Conservation (phyloP, 768 basidiomycete species). For the Gelatoporia subvermispora region DNA sequence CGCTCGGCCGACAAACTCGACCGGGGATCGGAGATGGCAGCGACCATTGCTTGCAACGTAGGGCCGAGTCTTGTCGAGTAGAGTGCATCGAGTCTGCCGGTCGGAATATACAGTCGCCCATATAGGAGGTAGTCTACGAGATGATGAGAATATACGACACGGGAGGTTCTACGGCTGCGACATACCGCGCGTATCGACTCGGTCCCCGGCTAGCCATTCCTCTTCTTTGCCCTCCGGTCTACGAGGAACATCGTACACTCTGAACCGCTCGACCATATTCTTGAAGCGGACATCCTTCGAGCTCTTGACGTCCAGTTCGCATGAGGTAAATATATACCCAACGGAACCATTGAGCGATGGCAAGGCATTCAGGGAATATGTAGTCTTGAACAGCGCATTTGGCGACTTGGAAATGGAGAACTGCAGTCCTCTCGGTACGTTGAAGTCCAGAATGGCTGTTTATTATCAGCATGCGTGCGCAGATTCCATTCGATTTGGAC, state of each 20-base stretch:
- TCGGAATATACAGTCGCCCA: constrained; percentile 87
- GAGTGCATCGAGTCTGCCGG: constrained; percentile 82
- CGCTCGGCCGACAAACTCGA: constrained; percentile 40
- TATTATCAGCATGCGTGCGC: constrained; percentile 3
- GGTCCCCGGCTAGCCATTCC: constrained; percentile 76
- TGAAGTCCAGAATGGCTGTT: constrained; percentile 87
- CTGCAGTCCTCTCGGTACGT: constrained; percentile 75
- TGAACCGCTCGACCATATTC: constrained; percentile 86
- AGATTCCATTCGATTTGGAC: background rate
- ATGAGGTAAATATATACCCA: constrained; percentile 91
- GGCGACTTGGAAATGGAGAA: constrained; percentile 85
- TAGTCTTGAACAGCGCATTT: constrained; percentile 82
- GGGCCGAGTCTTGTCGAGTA: constrained; percentile 79
- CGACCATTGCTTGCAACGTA: constrained; percentile 76
- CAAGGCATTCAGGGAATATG: constrained; percentile 89
- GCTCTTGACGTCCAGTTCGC: constrained; percentile 65
- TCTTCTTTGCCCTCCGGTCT: constrained; percentile 75
- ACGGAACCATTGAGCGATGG: constrained; percentile 90
- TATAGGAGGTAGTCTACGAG: constrained; percentile 85
- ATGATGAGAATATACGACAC: too few relatives aligned
- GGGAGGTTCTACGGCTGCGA: constrained; percentile 2
- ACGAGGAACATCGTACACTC: constrained; percentile 75
- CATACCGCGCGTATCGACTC: constrained; percentile 72
- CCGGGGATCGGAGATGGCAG: constrained; percentile 81
- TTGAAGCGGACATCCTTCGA: constrained; percentile 77